Base-by-base conservation (phyloP, 768 basidiomycete species). In the Rhodotorula diobovata region DNA sequence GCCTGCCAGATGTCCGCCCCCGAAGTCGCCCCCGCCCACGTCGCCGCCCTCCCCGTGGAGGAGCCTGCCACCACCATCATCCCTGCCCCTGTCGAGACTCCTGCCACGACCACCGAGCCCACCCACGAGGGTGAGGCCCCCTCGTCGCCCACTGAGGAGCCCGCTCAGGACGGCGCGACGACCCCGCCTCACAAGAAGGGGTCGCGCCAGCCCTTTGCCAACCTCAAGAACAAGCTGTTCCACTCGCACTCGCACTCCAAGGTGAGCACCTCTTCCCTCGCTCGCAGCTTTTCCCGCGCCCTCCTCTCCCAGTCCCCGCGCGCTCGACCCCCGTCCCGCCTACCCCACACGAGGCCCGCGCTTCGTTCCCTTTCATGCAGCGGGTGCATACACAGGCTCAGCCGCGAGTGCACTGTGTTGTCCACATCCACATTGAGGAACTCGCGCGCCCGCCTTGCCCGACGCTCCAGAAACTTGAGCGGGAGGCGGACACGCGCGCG, bases 171-270 rank as follows among this genome's bases (percentile, higher is more conserved):
- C 58, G 58, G 20, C 58, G 37, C 58, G 11, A 35, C 58, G n/a
- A 32, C 39, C 14, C 39, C 37, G 28, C 28, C 39, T 30, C 53
- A 63, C 43, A 65, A 65, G 63, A 65, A 65, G 55, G n/a, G n/a
- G n/a, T n/a, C n/a, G n/a, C 63, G 63, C 34, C 61, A 54, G 28
- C 65, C 65, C 14, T 71, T 71, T 39, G 70, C 61, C 18, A 53
- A 58, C 30, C 61, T 71, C 55, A 58, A 56, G 55, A 71, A 71
- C 61, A 66, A 59, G 55, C 55, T 71, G n/a, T n/a, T n/a, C n/a
- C n/a, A n/a, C n/a, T n/a, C n/a, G n/a, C n/a, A n/a, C 46, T 66
- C 63, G 55, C 60, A 66, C 70, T 14, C 14, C 58, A 71, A 71
- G 65, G 70, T 71, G 60, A 28, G 70, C 34, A n/a, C 28, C 8